Conservation (phyloP, 1,284 basidiomycete genomes). For the Pyrrhoderma noxium region DNA sequence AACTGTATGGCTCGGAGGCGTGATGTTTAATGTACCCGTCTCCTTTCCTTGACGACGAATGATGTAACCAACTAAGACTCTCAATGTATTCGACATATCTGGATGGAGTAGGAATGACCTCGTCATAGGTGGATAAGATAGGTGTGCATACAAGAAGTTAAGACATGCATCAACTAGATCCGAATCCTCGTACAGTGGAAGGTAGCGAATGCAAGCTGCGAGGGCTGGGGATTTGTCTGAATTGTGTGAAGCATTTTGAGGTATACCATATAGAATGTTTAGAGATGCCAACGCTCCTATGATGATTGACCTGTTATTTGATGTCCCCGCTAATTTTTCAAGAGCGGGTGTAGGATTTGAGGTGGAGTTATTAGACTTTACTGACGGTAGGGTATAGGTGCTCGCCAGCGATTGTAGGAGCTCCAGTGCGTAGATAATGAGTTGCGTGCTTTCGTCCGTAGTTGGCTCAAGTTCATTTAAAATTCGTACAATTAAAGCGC, state of each 20-base stretch:
- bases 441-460: slow-evolving; percentile 59
- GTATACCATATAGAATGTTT: slow-evolving; percentile 52
- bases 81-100: slow-evolving; percentile 59
- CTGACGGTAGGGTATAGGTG: slow-evolving; percentile 33
- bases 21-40: slow-evolving; percentile 52
- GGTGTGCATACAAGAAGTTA: slow-evolving; percentile 70
- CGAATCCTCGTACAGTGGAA: slow-evolving; percentile 69
- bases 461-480: slow-evolving; percentile 42
- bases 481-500: slow-evolving; percentile 51
- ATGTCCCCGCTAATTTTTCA: slow-evolving; percentile 44
- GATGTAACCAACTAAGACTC: slow-evolving; percentile 58
- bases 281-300: slow-evolving; percentile 55
- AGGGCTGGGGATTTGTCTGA: slow-evolving; percentile 48
- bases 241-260: slow-evolving; percentile 49
- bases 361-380: slow-evolving; percentile 23
- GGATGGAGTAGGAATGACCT: slow-evolving; percentile 65
- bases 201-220: slow-evolving; percentile 54
- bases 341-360: slow-evolving; percentile 43
- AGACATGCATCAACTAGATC: slow-evolving; percentile 59
- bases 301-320: slow-evolving; percentile 66
- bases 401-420: slow-evolving; percentile 49
- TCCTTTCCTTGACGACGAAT: slow-evolving; percentile 65
- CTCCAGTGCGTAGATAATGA: slow-evolving; percentile 61
- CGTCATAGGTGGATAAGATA: slow-evolving; percentile 69
- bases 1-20: slow-evolving; percentile 47